A percentile compares a stretch with the other conserved stretches of the same genome.
Evolutionary conservation across 441 rosid genomes (phyloP).

Genomic region (Adansonia madagascariensis): DNA sequence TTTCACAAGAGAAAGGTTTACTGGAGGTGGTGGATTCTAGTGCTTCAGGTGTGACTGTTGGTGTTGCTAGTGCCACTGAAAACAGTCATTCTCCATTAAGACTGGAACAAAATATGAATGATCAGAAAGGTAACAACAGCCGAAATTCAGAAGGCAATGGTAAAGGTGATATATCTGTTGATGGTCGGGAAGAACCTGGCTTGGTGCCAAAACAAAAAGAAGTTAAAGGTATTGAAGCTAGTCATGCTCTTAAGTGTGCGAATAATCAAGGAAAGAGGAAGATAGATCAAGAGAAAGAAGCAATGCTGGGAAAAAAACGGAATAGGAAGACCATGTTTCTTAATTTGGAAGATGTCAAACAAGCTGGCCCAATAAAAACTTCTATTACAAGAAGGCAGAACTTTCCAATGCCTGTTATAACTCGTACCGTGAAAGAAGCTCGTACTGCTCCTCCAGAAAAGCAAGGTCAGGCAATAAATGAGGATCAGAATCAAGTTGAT

Average conservation of each 20-base stretch:
- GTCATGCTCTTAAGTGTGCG: slow-evolving; percentile 64
- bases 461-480: slow-evolving; percentile 42
- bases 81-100: slow-evolving; percentile 39
- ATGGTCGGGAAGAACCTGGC: slow-evolving; percentile 54
- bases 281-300: slow-evolving; percentile 89
- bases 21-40: slow-evolving; percentile 34
- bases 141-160: slow-evolving; percentile 52
- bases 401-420: slow-evolving; percentile 52
- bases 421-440: slow-evolving; percentile 79
- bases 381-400: slow-evolving; percentile 82
- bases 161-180: slow-evolving; percentile 46
- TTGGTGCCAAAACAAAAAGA: slow-evolving; percentile 64
- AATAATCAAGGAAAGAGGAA: slow-evolving; percentile 80
- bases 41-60: slow-evolving; percentile 38
- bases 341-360: slow-evolving; percentile 89
- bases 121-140: slow-evolving; percentile 46
- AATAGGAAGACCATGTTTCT: slow-evolving; percentile 91
- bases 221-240: slow-evolving; percentile 81
- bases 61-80: slow-evolving; percentile 40
- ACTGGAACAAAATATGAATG: slow-evolving; percentile 43
- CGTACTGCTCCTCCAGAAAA: slow-evolving; percentile 55
- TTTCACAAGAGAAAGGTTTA: slow-evolving; percentile 40
- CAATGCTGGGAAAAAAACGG: slow-evolving; percentile 96
- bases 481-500: slow-evolving; percentile 71
- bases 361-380: slow-evolving; percentile 73